A percentile compares a stretch with the other conserved stretches of the same genome.
phyloP scores from a whole-genome alignment of 495 filamentous ascomycete species.

The Penicillium cinerascens region DNA sequence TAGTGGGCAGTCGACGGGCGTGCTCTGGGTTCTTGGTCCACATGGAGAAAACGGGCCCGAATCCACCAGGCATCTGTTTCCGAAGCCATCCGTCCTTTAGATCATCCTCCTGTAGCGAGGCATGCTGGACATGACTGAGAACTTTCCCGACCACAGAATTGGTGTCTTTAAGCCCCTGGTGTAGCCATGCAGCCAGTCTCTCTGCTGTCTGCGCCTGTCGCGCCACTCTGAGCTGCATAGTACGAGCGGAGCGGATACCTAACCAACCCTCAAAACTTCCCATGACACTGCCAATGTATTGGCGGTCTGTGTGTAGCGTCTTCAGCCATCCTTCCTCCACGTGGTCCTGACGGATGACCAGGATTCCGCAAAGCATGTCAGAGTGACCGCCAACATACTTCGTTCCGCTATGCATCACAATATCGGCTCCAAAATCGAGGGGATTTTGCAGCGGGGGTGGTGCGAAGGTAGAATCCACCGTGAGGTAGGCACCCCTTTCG shows the following conservation, averaged over 20 bases:
- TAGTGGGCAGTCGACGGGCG: slow-evolving; percentile 70
- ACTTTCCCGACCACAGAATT: slow-evolving; percentile 40
- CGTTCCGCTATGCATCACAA: slow-evolving; percentile 84
- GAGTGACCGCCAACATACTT: slow-evolving; percentile 97
- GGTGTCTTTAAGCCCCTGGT: slow-evolving; percentile 36
- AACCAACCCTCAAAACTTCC: slow-evolving; percentile 89
- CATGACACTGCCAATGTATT: slow-evolving; percentile 78
- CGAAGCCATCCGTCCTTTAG: slow-evolving; percentile 63
- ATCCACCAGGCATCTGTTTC: slow-evolving; percentile 88
- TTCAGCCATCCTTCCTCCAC: slow-evolving; percentile 47
- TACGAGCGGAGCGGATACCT: slow-evolving; percentile 76
- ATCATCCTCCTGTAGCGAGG: slow-evolving; percentile 59
- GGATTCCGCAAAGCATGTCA: slow-evolving; percentile 82
- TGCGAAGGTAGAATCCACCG: slow-evolving; percentile 85
- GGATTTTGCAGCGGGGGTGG: slow-evolving; percentile 88
- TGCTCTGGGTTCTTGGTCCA: slow-evolving; percentile 53
- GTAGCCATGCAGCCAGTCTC: slow-evolving; percentile 66
- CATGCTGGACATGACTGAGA: slow-evolving; percentile 65
- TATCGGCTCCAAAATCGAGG: slow-evolving; percentile 69
- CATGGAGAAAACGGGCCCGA: slow-evolving; percentile 80
- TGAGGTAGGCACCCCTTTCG: slow-evolving; percentile 62
- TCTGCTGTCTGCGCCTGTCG: slow-evolving; percentile 66
- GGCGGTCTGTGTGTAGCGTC: slow-evolving; percentile 58
- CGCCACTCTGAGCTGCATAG: slow-evolving; percentile 73
- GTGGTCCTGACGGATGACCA: slow-evolving; percentile 53